Evolutionary conservation across 2,329 filamentous ascomycete genomes (phyloP).

Genomic region (Botrytis paeoniae): DNA sequence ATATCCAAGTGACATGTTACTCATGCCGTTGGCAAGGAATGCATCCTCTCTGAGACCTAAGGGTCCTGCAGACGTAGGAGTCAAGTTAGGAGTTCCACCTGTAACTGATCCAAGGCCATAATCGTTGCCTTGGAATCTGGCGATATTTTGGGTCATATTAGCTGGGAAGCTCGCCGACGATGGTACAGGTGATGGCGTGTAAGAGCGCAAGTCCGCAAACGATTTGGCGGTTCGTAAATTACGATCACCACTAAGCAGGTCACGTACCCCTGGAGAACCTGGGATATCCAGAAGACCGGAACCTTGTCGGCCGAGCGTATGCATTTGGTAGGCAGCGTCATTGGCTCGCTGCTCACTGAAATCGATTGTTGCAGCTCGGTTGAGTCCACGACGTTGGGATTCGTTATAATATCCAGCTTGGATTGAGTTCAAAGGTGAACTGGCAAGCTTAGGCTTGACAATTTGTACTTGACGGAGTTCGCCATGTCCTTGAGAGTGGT

Average conservation of each 20-base stretch:
- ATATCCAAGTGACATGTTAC: slow-evolving; percentile 54
- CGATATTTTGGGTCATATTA: slow-evolving; percentile 59
- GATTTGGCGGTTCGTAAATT: slow-evolving; percentile 93
- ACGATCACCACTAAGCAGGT: slow-evolving; percentile 61
- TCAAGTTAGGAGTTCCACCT: slow-evolving; percentile 64
- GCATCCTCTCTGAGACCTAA: slow-evolving; percentile 37
- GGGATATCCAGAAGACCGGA: slow-evolving; percentile 81
- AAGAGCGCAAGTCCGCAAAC: slow-evolving; percentile 91
- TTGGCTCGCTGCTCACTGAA: slow-evolving; percentile 77
- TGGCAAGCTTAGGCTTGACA: slow-evolving; percentile 52
- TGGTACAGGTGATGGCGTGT: slow-evolving; percentile 87
- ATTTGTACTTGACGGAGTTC: slow-evolving; percentile 90
- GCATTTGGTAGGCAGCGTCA: slow-evolving; percentile 65
- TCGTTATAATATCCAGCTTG: slow-evolving; percentile 60
- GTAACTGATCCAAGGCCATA: slow-evolving; percentile 54
- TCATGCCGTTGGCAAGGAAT: slow-evolving; percentile 49
- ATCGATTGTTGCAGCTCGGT: slow-evolving; percentile 94
- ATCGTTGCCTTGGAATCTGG: slow-evolving; percentile 53
- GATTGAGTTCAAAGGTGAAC: slow-evolving; percentile 42
- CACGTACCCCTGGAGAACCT: slow-evolving; percentile 66
- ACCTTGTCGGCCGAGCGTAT: slow-evolving; percentile 74
- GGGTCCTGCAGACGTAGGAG: slow-evolving; percentile 76
- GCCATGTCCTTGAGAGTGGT: slow-evolving; percentile 83
- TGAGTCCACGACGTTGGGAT: slow-evolving; percentile 77
- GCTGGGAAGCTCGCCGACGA: slow-evolving; percentile 86